phyloP scores from a whole-genome alignment of 1,284 basidiomycete species.

The Coniferiporia sulphurascens region DNA sequence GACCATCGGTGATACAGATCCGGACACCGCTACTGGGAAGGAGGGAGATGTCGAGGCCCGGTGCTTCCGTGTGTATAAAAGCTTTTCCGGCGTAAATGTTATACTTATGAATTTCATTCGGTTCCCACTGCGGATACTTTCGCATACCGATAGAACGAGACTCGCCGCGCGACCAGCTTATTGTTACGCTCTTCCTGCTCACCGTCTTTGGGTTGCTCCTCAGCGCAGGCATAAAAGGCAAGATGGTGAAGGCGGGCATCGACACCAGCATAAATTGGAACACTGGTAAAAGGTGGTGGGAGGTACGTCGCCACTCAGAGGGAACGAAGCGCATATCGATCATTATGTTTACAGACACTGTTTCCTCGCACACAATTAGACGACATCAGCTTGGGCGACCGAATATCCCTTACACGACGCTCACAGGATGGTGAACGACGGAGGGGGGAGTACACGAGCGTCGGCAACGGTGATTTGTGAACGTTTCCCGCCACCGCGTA shows the following conservation, averaged over 20 bases:
- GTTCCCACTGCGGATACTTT: background rate
- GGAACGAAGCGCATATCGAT: slow-evolving; percentile 14
- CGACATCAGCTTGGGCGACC: slow-evolving; percentile 41
- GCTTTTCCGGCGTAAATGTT: slow-evolving; percentile 11
- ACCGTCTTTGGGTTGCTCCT: slow-evolving; percentile 81
- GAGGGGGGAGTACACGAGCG: slow-evolving; percentile 37
- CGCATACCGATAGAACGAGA: slow-evolving; percentile 60
- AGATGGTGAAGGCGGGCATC: slow-evolving; percentile 73
- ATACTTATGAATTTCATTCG: background rate
- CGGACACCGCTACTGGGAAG: slow-evolving; percentile 91
- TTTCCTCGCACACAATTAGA: slow-evolving; percentile 50
- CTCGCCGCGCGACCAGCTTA: slow-evolving; percentile 85
- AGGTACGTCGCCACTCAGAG: slow-evolving; percentile 42
- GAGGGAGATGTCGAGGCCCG: slow-evolving; percentile 94
- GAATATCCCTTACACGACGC: slow-evolving; percentile 25
- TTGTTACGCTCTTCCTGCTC: slow-evolving; percentile 85
- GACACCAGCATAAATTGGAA: slow-evolving; percentile 59
- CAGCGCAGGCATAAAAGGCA: slow-evolving; percentile 76
- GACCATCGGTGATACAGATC: slow-evolving; percentile 79
- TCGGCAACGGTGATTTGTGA: slow-evolving; percentile 20
- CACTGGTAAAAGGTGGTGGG: slow-evolving; percentile 68
- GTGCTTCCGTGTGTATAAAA: slow-evolving; percentile 80
- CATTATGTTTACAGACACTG: slow-evolving; percentile 43
- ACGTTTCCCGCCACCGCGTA: background rate
- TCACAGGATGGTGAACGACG: slow-evolving; percentile 28